A percentile compares a stretch with the other conserved stretches of the same genome.
These are phyloP conservation scores for Spergularia azorica DNA, from an alignment of 179 eudicot genomes.

Conservation along the genomic window DNA sequence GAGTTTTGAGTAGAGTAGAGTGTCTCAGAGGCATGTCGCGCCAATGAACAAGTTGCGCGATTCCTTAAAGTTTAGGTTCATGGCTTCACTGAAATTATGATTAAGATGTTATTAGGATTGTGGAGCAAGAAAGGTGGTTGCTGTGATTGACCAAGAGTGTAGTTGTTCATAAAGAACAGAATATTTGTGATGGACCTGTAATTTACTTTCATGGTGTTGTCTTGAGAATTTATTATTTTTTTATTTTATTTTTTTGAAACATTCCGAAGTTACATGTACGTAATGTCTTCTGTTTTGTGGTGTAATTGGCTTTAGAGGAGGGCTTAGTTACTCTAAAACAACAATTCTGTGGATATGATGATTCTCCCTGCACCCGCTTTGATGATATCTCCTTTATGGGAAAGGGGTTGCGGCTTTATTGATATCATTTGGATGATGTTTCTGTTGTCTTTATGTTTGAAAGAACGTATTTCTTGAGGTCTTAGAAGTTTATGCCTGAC, in stretches of 20 bases:
- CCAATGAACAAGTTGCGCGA: not conserved
- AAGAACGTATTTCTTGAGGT: not conserved
- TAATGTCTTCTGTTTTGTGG: too few relatives aligned
- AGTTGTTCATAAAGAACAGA: not conserved
- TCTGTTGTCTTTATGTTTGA: not conserved
- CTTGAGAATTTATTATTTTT: too few relatives aligned
- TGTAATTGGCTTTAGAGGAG: not conserved
- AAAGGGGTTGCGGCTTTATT: not conserved
- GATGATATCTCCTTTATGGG: not conserved
- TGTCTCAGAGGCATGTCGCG: too few relatives aligned
- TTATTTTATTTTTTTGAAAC: too few relatives aligned
- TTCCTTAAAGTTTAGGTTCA: not conserved
- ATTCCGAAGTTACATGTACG: too few relatives aligned
- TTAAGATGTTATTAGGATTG: not conserved
- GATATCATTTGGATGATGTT: not conserved
- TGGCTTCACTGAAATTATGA: not conserved
- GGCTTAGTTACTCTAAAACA: not conserved
- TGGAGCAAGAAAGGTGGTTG: not conserved
- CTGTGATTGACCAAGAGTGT: not conserved
- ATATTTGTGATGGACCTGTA: not conserved
- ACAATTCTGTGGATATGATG: not conserved
- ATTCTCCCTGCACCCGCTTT: not conserved
- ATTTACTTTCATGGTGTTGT: too few relatives aligned
- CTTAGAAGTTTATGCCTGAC: constrained; percentile 4
- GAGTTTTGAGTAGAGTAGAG: not conserved